A percentile compares a stretch with the other conserved stretches of the same genome.
These are phyloP conservation scores for Colletotrichum tofieldiae DNA, from an alignment of 2,329 filamentous ascomycete species.

Conservation along the genomic window DNA sequence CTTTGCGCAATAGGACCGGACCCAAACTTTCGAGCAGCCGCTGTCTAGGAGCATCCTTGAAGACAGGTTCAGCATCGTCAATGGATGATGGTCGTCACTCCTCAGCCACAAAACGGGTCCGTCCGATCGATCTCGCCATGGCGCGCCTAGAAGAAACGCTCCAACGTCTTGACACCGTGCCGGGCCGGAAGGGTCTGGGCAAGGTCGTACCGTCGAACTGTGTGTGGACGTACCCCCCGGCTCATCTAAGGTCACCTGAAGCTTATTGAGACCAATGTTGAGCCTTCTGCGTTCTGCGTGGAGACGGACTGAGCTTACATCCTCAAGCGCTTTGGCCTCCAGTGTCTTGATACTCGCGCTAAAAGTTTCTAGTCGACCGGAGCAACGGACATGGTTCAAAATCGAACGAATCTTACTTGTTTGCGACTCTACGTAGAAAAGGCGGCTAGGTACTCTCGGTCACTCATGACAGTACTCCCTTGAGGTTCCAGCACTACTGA, in stretches of 20 bases:
- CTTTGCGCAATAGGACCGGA: not conserved
- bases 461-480: not conserved
- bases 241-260: not conserved
- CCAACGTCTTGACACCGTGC: conserved; percentile 29
- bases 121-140: conserved; percentile 12
- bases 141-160: conserved; percentile 3
- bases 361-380: conserved; percentile 4
- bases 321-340: conserved; percentile 3
- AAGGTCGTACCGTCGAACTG: conserved; percentile 13
- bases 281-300: not conserved
- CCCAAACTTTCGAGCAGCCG: conserved; percentile 21
- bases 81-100: conserved; percentile 5
- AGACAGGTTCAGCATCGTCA: conserved; percentile 1
- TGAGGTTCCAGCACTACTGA: not conserved
- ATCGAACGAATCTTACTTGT: conserved; percentile 11
- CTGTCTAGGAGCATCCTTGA: conserved; percentile 10
- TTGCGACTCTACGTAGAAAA: not conserved
- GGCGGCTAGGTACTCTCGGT: not conserved
- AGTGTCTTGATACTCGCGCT: not conserved
- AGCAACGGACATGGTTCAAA: not conserved
- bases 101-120: conserved; percentile 20
- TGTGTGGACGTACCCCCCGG: not conserved
- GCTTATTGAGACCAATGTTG: not conserved
- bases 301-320: not conserved
- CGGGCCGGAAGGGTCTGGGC: conserved; percentile 25